Percentiles rank a stretch among this genome's conserved stretches.
Evolutionary conservation across 2,329 filamentous ascomycete species (phyloP).

Genomic region (Macrophomina phaseolina): DNA sequence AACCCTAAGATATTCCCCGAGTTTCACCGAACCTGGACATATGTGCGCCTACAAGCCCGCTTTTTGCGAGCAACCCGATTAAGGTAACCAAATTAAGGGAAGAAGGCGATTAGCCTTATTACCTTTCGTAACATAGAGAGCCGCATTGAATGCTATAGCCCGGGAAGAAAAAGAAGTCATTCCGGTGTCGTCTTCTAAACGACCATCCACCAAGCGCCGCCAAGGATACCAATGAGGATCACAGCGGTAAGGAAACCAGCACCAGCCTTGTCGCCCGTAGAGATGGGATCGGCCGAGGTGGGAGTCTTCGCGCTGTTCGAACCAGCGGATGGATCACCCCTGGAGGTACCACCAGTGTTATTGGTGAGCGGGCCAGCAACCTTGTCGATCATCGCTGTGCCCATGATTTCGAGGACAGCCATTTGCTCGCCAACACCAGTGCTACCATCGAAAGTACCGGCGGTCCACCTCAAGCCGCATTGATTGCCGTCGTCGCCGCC

Average conservation of each 20-base stretch:
- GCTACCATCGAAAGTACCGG: constrained; percentile 52
- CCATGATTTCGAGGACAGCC: constrained; percentile 61
- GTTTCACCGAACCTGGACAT: background rate
- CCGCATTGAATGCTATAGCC: background rate
- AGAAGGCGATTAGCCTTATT: background rate
- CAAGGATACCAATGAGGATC: constrained; percentile 60
- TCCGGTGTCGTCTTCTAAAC: constrained; percentile 33
- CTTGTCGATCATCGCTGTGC: constrained; percentile 41
- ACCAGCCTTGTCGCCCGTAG: constrained; percentile 69
- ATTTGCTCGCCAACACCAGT: constrained; percentile 65
- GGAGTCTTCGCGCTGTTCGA: constrained; percentile 38
- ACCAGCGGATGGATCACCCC: constrained; percentile 53
- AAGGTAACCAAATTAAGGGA: background rate
- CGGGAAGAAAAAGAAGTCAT: background rate
- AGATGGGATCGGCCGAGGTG: constrained; percentile 48
- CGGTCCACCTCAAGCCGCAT: constrained; percentile 55
- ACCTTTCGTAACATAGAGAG: background rate
- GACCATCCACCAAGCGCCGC: constrained; percentile 63
- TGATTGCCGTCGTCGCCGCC: constrained; percentile 54
- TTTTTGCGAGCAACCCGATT: background rate
- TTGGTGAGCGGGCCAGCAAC: constrained; percentile 46
- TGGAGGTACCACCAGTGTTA: constrained; percentile 57
- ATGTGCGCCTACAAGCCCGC: background rate
- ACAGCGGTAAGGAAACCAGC: constrained; percentile 69
- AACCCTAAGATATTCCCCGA: background rate